These are phyloP conservation scores for Trichophyton schoenleinii DNA, from an alignment of 2,329 filamentous ascomycete species.

Conservation along the genomic window DNA sequence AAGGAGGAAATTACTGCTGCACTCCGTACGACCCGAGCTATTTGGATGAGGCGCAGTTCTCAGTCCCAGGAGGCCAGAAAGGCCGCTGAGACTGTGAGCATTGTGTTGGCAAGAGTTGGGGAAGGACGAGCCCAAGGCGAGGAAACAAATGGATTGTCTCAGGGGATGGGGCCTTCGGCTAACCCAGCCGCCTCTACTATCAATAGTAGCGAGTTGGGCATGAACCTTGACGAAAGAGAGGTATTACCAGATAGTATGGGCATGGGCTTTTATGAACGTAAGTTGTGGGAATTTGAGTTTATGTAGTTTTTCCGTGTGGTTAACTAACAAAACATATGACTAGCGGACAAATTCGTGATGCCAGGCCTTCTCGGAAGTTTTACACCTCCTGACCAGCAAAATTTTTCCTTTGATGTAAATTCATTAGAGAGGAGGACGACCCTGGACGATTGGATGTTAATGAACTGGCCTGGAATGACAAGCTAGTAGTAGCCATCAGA, in stretches of 20 bases:
- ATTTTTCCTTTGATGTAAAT: background rate
- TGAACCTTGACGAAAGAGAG: background rate
- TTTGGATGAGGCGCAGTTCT: background rate
- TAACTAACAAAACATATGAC: background rate
- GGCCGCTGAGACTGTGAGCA: background rate
- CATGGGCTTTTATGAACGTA: background rate
- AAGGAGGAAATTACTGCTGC: constrained; percentile 13
- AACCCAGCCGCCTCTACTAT: background rate
- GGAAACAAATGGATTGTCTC: background rate
- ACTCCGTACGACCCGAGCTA: constrained; percentile 4
- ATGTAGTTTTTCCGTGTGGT: too few relatives aligned
- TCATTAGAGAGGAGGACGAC: background rate
- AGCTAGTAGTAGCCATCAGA: background rate
- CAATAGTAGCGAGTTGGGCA: background rate
- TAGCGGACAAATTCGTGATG: background rate
- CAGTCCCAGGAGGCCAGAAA: background rate
- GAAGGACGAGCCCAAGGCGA: background rate
- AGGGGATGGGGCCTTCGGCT: background rate
- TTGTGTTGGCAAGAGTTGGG: background rate
- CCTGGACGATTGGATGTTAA: background rate
- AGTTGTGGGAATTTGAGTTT: background rate
- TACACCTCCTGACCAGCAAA: background rate
- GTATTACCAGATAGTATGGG: background rate
- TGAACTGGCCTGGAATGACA: background rate
- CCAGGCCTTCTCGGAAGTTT: background rate